Conservation (phyloP, 179 eudicot genomes). For the Beta lomatogona region DNA sequence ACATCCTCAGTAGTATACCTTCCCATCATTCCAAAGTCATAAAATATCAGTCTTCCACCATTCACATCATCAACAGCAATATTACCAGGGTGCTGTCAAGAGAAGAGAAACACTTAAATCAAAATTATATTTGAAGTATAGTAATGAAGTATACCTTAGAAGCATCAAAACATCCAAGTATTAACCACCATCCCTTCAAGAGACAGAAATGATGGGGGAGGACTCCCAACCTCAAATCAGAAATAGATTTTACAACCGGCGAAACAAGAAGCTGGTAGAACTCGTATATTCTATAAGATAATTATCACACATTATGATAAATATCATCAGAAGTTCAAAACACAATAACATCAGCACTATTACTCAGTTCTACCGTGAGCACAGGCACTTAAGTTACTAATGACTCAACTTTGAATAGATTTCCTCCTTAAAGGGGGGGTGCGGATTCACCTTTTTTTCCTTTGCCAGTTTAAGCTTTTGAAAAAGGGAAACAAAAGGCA, state of each 20-base stretch:
- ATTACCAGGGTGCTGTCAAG: slow-evolving; percentile 94
- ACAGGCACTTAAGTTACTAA: slow-evolving; percentile 2
- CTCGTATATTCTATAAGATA: not conserved
- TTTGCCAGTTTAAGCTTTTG: not conserved
- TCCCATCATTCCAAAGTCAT: slow-evolving; percentile 99
- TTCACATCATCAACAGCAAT: slow-evolving; percentile 97
- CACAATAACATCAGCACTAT: not conserved
- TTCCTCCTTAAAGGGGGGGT: not conserved
- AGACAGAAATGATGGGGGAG: not conserved
- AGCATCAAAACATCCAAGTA: not conserved
- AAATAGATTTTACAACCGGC: not conserved
- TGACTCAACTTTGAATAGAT: not conserved
- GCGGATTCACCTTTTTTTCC: not conserved
- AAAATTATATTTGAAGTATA: not conserved
- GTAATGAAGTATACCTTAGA: not conserved
- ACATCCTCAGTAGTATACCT: slow-evolving; percentile 46
- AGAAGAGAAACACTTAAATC: slow-evolving; percentile 11
- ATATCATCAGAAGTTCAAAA: not conserved
- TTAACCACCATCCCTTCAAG: not conserved
- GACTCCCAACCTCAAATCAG: not conserved
- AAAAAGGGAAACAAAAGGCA: not conserved
- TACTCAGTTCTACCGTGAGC: not conserved
- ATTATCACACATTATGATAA: not conserved
- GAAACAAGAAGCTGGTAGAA: not conserved
- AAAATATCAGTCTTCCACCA: slow-evolving; percentile 98